These are phyloP conservation scores for Phytophthora multivora DNA, from an alignment of 352 stramenopile genomes.

Conservation along the genomic window DNA sequence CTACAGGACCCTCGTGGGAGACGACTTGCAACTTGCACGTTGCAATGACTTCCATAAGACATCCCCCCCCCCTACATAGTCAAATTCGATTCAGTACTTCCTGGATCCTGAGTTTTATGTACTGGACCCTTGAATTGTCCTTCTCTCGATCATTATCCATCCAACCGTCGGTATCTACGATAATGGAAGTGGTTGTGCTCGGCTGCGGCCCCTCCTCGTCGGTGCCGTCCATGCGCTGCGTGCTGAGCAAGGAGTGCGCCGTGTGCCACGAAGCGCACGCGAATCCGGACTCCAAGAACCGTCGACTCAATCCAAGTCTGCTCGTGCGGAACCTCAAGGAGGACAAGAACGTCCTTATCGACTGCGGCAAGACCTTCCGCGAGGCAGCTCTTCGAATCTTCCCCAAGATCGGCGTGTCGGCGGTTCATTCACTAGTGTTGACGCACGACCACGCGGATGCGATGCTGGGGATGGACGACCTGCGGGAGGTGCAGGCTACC, in stretches of 20 bases:
- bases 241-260: constrained; percentile 54
- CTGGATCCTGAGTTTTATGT: constrained; percentile 22
- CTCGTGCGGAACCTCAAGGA: constrained; percentile 59
- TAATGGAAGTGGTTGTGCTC: constrained; percentile 84
- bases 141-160: too few relatives aligned
- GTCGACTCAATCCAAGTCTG: constrained; percentile 79
- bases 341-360: constrained; percentile 73
- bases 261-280: constrained; percentile 73
- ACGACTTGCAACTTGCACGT: too few relatives aligned
- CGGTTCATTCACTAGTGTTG: constrained; percentile 76
- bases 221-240: constrained; percentile 77
- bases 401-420: constrained; percentile 46
- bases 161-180: not conserved
- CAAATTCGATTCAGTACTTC: too few relatives aligned
- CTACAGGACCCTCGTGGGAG: too few relatives aligned
- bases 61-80: too few relatives aligned
- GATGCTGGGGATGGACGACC: constrained; percentile 81
- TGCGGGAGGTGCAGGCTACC: constrained; percentile 78
- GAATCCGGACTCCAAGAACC: constrained; percentile 78
- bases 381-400: constrained; percentile 74
- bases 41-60: too few relatives aligned
- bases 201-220: constrained; percentile 85
- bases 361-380: constrained; percentile 92
- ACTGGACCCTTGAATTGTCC: not conserved
- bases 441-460: constrained; percentile 90